Conservation (phyloP, 176 grass and related monocot genomes). For the Chrysopogon serrulatus region DNA sequence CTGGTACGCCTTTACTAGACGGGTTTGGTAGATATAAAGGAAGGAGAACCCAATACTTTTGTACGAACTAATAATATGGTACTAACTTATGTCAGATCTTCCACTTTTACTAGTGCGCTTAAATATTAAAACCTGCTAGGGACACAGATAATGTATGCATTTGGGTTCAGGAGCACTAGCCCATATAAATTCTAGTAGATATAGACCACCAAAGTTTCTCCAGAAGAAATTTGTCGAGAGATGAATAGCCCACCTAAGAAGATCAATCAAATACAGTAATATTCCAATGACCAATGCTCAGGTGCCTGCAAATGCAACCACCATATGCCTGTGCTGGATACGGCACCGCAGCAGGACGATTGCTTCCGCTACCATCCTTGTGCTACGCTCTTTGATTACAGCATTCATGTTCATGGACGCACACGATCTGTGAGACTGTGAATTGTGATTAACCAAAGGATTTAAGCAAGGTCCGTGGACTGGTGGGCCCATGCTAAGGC, state of each 20-base stretch:
- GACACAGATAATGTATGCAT: too few species aligned
- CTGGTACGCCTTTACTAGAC: too few species aligned
- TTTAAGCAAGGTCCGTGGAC: conserved; percentile 2
- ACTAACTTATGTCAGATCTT: too few species aligned
- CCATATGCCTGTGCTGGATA: background rate
- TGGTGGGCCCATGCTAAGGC: background rate
- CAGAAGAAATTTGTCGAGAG: background rate
- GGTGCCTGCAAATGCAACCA: background rate
- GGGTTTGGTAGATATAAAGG: too few species aligned
- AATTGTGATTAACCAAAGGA: background rate
- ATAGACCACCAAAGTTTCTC: too few species aligned
- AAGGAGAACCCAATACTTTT: too few species aligned
- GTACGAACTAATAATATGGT: too few species aligned
- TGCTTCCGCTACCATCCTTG: background rate
- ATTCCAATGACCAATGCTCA: background rate
- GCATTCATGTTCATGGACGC: background rate
- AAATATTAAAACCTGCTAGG: too few species aligned
- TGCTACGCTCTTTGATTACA: background rate
- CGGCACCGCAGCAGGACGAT: background rate
- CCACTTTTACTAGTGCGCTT: too few species aligned
- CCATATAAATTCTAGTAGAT: too few species aligned
- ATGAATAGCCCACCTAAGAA: background rate
- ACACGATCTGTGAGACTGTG: background rate
- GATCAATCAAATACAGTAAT: background rate
- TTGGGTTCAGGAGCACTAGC: too few species aligned